Evolutionary conservation across 139 green algal genomes (phyloP), one percentile per base, ranked within the genome.

Genomic region (Chlamydomonas schloesseri): DNA sequence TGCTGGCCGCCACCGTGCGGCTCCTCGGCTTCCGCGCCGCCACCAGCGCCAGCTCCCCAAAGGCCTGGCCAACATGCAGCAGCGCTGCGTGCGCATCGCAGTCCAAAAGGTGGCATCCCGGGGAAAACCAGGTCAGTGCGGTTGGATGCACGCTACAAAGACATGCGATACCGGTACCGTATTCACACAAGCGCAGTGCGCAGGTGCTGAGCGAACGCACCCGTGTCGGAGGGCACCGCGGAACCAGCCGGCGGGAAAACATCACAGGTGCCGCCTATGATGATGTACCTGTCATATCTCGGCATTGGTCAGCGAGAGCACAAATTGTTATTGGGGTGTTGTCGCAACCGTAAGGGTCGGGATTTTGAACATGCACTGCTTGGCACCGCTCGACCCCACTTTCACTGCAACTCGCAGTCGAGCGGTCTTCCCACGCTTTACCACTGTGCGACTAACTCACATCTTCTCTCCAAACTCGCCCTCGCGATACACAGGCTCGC

Each of bases 211-310:
- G n/a, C n/a, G n/a, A 4, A 50, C 70, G 21, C 36, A 75, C 36
- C n/a, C 70, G 34, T 55, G 36, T 55, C n/a, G 21, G 9, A 29
- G 13, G 36, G 70, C 14, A 42, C 8, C 14, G 5, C 6, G 15
- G n/a, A 24, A 13, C 31, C 65, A 1, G 9, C 14, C 9, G 31
- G 4, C n/a, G 73, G 31, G n/a, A 34, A 18, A 13, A 71, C 62
- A 29, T 85, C 79, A 53, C 80, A 86, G 10, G 80, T 21, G 33
- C 80, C 80, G 3, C 68, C 33, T 8, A 86, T 34, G 10, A 86
- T 34, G 33, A 86, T 78, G 64, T 79, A 86, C 80, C 79, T 85
- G 79, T n/a, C n/a, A n/a, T n/a, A n/a, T n/a, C n/a, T n/a, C n/a
- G n/a, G n/a, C n/a, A n/a, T n/a, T n/a, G n/a, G n/a, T n/a, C n/a